Evolutionary conservation across 148 eudicot genomes (phyloP).

Genomic region (Cornus kousa): DNA sequence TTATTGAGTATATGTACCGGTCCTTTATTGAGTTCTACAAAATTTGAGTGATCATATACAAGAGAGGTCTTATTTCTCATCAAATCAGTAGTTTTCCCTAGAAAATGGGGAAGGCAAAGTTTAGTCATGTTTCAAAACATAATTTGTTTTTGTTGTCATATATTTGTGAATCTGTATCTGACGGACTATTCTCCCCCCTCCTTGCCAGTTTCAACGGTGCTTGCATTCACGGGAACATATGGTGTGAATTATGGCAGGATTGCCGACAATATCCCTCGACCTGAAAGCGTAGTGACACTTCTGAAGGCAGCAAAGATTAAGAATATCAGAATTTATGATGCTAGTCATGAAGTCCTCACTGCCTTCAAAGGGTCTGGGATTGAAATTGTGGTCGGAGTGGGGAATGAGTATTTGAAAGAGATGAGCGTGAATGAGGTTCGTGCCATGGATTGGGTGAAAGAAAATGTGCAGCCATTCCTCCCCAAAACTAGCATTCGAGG

Average conservation of each 20-base stretch:
- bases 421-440: conserved; percentile 50
- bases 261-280: conserved; percentile 71
- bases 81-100: background rate
- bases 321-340: conserved; percentile 72
- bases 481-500: conserved; percentile 58
- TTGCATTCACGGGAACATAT: conserved; percentile 65
- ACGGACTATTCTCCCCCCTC: background rate
- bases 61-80: background rate
- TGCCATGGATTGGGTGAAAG: conserved; percentile 69
- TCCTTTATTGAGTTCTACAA: background rate
- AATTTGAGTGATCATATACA: background rate
- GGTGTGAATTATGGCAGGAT: conserved; percentile 79
- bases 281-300: conserved; percentile 61
- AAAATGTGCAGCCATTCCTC: conserved; percentile 60
- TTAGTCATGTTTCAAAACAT: background rate
- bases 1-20: background rate
- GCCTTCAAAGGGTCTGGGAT: conserved; percentile 69
- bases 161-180: background rate
- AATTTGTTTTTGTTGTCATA: background rate
- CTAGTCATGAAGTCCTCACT: conserved; percentile 54
- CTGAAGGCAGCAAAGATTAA: conserved; percentile 62
- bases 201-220: background rate
- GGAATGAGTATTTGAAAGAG: conserved; percentile 54
- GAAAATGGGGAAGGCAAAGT: background rate
- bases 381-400: conserved; percentile 58